A percentile compares a stretch with the other conserved stretches of the same genome.
Conservation (phyloP, 2,329 filamentous ascomycete genomes). For the Paraconiothyrium sp. region DNA sequence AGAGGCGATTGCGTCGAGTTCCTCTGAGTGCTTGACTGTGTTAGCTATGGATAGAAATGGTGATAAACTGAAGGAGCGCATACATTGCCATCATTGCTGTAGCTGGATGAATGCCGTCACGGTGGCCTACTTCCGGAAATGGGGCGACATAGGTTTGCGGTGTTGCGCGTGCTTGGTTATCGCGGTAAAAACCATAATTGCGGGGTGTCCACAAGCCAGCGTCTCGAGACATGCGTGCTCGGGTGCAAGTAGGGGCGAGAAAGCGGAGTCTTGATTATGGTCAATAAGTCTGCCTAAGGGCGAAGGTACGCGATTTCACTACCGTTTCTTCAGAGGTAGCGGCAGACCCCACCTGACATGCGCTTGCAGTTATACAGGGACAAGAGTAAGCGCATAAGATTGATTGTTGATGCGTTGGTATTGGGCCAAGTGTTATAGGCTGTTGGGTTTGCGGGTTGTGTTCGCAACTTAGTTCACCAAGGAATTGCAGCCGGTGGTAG, state of each 20-base stretch:
- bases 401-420: too few relatives aligned
- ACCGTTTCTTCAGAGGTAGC: background rate
- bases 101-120: conserved; percentile 16
- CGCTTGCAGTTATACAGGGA: background rate
- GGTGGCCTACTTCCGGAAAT: background rate
- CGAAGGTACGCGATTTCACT: background rate
- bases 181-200: background rate
- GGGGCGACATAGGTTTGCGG: background rate
- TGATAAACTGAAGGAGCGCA: background rate
- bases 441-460: background rate
- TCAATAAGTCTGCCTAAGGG: background rate
- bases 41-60: background rate
- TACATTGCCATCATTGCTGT: background rate
- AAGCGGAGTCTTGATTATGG: background rate
- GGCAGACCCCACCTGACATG: background rate
- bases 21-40: background rate
- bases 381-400: too few relatives aligned
- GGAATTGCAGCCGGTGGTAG: background rate
- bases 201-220: background rate
- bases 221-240: background rate
- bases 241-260: background rate
- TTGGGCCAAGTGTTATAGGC: too few relatives aligned
- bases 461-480: background rate
- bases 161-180: background rate
- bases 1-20: conserved; percentile 8